Conservation (phyloP, 2,329 filamentous ascomycete species). For the Calonectria crousiana region DNA sequence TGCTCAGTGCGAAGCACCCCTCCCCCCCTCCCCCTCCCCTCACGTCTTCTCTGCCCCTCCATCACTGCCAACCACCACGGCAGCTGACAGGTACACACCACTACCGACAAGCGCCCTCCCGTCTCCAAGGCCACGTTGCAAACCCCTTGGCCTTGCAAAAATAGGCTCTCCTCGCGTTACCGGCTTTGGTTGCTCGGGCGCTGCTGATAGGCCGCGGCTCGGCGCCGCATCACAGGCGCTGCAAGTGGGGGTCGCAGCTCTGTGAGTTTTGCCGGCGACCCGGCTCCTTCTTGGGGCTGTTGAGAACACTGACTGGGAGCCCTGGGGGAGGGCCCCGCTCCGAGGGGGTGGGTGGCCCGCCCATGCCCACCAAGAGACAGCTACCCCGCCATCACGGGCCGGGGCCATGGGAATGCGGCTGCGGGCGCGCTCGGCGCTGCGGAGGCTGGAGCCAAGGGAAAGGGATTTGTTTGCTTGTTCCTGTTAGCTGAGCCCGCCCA, state of each 20-base stretch:
- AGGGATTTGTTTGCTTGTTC: not conserved
- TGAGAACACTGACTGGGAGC: not conserved
- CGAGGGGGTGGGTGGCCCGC: not conserved
- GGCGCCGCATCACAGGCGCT: conserved; percentile 1
- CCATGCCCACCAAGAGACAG: not conserved
- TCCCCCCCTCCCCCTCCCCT: not conserved
- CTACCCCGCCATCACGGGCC: conserved; percentile 41
- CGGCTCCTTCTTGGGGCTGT: conserved; percentile 4
- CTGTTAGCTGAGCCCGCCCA: not conserved
- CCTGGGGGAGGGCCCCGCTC: conserved; percentile 18
- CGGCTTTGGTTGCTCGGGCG: conserved; percentile 28
- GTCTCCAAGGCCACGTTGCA: conserved; percentile 9
- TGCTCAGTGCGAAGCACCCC: not conserved
- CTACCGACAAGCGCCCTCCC: not conserved
- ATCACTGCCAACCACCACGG: not conserved
- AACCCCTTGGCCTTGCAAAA: conserved; percentile 18
- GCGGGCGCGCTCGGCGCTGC: conserved; percentile 35
- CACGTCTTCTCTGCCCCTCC: not conserved
- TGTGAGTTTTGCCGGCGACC: conserved; percentile 29
- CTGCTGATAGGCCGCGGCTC: conserved; percentile 32
- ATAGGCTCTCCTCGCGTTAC: conserved; percentile 23
- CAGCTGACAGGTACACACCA: conserved; percentile 21
- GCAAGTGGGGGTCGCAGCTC: conserved; percentile 11
- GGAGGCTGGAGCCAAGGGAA: conserved; percentile 26
- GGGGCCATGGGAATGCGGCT: conserved; percentile 25